phyloP scores from a whole-genome alignment of 257 asterid genomes.

The Rehmannia glutinosa region DNA sequence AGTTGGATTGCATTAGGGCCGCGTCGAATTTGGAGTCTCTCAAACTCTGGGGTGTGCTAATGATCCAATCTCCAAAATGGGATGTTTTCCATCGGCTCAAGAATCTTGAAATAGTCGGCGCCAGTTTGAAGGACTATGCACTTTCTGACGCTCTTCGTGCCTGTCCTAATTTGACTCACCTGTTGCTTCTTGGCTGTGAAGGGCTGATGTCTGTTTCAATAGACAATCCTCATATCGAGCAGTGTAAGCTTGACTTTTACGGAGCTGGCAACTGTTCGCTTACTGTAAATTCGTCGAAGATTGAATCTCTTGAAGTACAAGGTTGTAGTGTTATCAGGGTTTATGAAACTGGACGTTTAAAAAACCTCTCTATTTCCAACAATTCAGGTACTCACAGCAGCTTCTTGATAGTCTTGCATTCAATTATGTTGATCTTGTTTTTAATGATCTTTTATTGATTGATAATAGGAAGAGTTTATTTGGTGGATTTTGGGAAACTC shows the following conservation, averaged over 20 bases:
- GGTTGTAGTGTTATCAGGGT: conserved; percentile 81
- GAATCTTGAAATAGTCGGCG: conserved; percentile 91
- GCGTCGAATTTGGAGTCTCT: conserved; percentile 75
- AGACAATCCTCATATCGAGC: conserved; percentile 56
- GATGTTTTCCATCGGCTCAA: conserved; percentile 60
- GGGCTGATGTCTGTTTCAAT: conserved; percentile 53
- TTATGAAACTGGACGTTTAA: conserved; percentile 47
- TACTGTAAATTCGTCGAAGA: conserved; percentile 41
- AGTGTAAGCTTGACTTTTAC: conserved; percentile 74
- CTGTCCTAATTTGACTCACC: conserved; percentile 69
- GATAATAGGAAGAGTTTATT: conserved; percentile 55
- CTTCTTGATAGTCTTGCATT: too few species aligned
- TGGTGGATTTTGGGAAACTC: conserved; percentile 77
- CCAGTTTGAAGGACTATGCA: conserved; percentile 60
- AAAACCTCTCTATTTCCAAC: conserved; percentile 64
- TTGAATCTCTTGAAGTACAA: conserved; percentile 74
- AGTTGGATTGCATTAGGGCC: conserved; percentile 65
- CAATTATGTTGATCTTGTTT: neutral
- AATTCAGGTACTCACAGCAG: conserved; percentile 42
- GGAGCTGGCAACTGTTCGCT: conserved; percentile 55
- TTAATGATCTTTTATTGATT: neutral
- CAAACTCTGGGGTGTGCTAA: conserved; percentile 86
- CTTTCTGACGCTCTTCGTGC: conserved; percentile 55
- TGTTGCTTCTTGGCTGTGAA: conserved; percentile 87
- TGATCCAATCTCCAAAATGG: conserved; percentile 77